Base-by-base conservation (phyloP, 1,284 basidiomycete species). In the Tilletia setariae region DNA sequence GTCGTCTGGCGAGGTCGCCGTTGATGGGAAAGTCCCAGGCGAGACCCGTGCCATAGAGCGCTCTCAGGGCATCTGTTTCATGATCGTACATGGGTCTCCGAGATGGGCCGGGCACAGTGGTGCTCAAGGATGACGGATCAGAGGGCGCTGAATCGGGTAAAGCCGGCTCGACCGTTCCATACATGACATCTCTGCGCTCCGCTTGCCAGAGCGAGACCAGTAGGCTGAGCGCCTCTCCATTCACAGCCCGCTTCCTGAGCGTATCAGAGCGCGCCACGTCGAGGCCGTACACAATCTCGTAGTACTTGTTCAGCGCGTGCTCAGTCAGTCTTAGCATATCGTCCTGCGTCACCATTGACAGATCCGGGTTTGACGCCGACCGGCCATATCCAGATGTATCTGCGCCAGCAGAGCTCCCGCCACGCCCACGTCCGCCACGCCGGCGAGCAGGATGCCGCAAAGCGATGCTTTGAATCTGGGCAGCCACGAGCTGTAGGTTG, bases 11-110 rank as follows among this genome's bases (percentile, higher is more conserved):
- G 16, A 13, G 8, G 23, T 32, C 32, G 56, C 56, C 28, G 28
- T 61, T 30, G 56, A 61, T 61, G 25, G 56, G 30, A 30, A 61
- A 61, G 30, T 61, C 56, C 56, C 56, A 61, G 7, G 56, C 56
- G 15, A 61, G 32, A 40, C 56, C 32, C 9, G 35, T 25, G 9
- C 56, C 56, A 16, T 61, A 35, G 28, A 61, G 32, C 30, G 30
- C 32, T 21, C 32, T 61, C 30, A 35, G 2, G 1, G 56, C 56
- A 21, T 61, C 21, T 30, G 35, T 13, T 40, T 61, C 56, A 6
- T 40, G 35, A 30, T 40, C 32, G 30, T 61, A 32, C 30, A 32
- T 25, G 7, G 46, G 46, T 6, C 6, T n/a, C 46, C 46, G 46
- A 49, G 16, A 6, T 40, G 35, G 35, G 35, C 35, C 35, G 35